Evolutionary conservation across 768 basidiomycete genomes (phyloP), one percentile per base, ranked within the genome.

Genomic region (Phlegmacium glaucopus): DNA sequence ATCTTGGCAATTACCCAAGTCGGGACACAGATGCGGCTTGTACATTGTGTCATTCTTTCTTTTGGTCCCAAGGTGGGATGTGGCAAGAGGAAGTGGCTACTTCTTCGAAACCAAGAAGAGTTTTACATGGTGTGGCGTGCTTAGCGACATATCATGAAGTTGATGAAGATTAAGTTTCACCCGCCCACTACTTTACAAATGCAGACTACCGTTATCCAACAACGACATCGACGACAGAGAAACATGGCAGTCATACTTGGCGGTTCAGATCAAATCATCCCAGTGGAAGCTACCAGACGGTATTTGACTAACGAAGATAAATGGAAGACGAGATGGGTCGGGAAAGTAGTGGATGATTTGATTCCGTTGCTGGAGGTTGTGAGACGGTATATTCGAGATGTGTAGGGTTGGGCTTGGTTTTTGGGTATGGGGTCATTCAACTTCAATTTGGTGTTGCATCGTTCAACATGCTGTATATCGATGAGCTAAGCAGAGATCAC

Each of bases 1-100:
- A 56, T 79, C 86, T 53, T 83, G 81, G 80, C 70, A 82, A 62
- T 53, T 86, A 42, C 53, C 72, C 82, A 16, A 78, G 76, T 46
- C 75, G 77, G 9, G 85, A 87, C 52, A 65, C 80, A 9, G 83
- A 85, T 54, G 72, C 83, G 39, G 75, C 83, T 41, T 71, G 79
- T 3, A 72, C 79, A 34, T 70, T 87, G 12, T 68, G 72, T 11
- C 69, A 84, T 2, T 72, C 80, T 44, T 85, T 87, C 57, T 85
- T 84, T 56, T 86, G 85, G 85, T 59, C 70, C 25, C 78, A 86
- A 59, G 80, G 76, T 29, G 67, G 79, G 11, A 51, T 85, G 22
- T 86, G 80, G 75, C 73, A 67, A 52, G 81, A 85, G 44, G n/a
- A n/a, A n/a, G 51, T 87, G 2, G 53, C 43, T 22, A 48, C 46